Evolutionary conservation across 148 eudicot genomes (phyloP).

Genomic region (Polygonum maritimum): DNA sequence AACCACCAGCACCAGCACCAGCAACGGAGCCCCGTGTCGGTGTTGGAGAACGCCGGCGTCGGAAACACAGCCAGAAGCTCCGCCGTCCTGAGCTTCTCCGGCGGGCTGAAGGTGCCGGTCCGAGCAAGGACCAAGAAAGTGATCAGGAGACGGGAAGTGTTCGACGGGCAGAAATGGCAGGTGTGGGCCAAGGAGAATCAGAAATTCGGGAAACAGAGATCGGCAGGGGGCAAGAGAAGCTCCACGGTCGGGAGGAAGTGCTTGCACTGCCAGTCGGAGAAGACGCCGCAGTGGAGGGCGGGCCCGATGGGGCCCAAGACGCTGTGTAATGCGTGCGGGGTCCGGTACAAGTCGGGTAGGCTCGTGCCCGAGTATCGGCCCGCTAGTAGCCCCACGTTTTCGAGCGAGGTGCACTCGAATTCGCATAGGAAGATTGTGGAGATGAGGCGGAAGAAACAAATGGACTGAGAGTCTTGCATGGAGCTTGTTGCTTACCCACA

Average conservation of each 20-base stretch:
- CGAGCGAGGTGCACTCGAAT: conserved; percentile 32
- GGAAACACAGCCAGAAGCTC: conserved; percentile 1
- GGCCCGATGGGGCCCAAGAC: conserved; percentile 36
- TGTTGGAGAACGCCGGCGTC: conserved; percentile 35
- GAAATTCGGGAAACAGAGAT: neutral
- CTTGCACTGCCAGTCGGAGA: conserved; percentile 31
- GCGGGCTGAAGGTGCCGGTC: conserved; percentile 37
- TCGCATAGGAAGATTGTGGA: conserved; percentile 45
- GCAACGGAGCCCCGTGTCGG: conserved; percentile 44
- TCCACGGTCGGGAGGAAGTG: conserved; percentile 34
- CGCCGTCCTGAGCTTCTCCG: conserved; percentile 10
- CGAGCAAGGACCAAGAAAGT: conserved; percentile 43
- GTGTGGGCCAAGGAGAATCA: neutral
- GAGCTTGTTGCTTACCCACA: neutral
- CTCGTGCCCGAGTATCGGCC: conserved; percentile 39
- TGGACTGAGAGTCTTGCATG: neutral
- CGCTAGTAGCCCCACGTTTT: conserved; percentile 37
- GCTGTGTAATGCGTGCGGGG: conserved; percentile 41
- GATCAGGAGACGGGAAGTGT: conserved; percentile 17
- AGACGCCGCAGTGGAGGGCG: conserved; percentile 40
- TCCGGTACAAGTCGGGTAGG: conserved; percentile 36
- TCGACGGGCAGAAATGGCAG: conserved; percentile 15
- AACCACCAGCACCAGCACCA: conserved; percentile 15
- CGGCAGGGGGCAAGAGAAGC: conserved; percentile 6
- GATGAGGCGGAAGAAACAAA: conserved; percentile 27